Evolutionary conservation across 176 grass and related monocot genomes (phyloP), one percentile per base, ranked within the genome.

Genomic region (Bonia amplexicaulis): DNA sequence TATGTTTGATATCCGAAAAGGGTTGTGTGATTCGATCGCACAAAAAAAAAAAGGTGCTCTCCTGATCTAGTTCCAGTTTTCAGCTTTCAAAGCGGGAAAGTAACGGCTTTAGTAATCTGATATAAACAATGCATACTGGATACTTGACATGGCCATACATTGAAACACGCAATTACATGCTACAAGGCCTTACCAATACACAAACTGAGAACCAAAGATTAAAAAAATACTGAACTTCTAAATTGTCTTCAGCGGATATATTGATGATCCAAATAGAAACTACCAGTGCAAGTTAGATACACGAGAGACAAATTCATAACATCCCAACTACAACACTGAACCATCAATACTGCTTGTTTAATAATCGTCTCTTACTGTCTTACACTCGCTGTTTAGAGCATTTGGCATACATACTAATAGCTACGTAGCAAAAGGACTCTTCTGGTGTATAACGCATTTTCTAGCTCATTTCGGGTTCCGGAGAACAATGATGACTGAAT

Each of bases 401-500:
- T 74, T 16, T 19, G 44, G 10, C 62, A 35, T 46, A 39, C 83
- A 71, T 55, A 64, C 51, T 84, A 74, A 69, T 16, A 53, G 44
- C 74, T 41, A 63, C 20, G 44, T 22, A 87, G 79, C 66, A 67
- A 73, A 71, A 7, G 76, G n/a, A 48, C 39, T 35, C 25, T 84
- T 49, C 69, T 46, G 6, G 67, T 23, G 1, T 64, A 76, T 6
- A 78, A 52, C n/a, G 35, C 26, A 7, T 9, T 3, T 5, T 66
- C 23, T 26, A 74, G 40, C 22, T 97, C 86, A 98, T 12, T 98
- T 95, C 0, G 93, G 96, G 74, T 95, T 98, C 84, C 93, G 90
- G 6, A 94, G 91, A 39, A 98, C 93, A 48, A 95, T 95, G 60
- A 98, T 95, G 78, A 98, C 91, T 7, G 93, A 98, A 72, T 95